A percentile compares a stretch with the other conserved stretches of the same genome.
These are phyloP conservation scores for Plasmodium blacklocki DNA, from an alignment of 169 alveolate genomes.

Conservation along the genomic window DNA sequence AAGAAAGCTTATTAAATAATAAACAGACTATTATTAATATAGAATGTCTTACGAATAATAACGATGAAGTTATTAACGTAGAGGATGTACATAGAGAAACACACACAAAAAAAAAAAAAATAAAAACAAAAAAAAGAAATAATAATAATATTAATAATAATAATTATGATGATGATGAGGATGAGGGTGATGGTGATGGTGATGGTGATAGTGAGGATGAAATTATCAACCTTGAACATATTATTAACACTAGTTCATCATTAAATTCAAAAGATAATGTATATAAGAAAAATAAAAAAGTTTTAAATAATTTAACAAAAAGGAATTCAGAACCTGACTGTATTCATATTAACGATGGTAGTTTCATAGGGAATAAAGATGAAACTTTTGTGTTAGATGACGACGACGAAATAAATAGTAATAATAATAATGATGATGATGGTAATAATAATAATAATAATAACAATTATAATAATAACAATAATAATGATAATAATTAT, in stretches of 20 bases:
- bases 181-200: not conserved
- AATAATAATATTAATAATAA: slow-evolving; percentile 6
- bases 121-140: slow-evolving; percentile 9
- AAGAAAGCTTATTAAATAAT: not conserved
- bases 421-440: not conserved
- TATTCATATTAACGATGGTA: slow-evolving; percentile 16
- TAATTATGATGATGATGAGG: not conserved
- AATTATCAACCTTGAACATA: not conserved
- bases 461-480: too few relatives aligned
- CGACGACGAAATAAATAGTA: not conserved
- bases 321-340: not conserved
- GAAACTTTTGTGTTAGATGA: slow-evolving; percentile 19
- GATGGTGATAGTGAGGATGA: not conserved
- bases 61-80: slow-evolving; percentile 31
- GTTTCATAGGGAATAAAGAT: not conserved
- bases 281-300: too few relatives aligned
- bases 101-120: not conserved
- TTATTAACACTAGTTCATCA: too few relatives aligned
- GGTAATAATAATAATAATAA: too few relatives aligned
- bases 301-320: too few relatives aligned
- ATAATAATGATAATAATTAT: too few relatives aligned
- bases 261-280: too few relatives aligned
- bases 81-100: slow-evolving; percentile 57
- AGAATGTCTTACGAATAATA: not conserved
- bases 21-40: slow-evolving; percentile 15